Percentiles rank a stretch among this genome's conserved stretches.
These are phyloP conservation scores for Ilyonectria robusta DNA, from an alignment of 2,329 filamentous ascomycete species.

Conservation along the genomic window DNA sequence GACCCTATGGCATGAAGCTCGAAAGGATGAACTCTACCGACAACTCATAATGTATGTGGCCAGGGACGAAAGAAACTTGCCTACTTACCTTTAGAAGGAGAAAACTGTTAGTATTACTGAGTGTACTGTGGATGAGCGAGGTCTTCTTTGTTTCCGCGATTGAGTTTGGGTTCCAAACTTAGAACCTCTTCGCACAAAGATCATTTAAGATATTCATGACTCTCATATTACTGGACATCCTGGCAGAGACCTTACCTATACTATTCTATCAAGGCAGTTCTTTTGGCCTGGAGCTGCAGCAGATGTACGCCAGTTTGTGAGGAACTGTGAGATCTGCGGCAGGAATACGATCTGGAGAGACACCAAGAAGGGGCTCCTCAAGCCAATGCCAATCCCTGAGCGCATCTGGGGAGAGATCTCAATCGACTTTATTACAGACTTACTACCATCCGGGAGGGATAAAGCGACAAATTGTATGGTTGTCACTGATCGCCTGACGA, in stretches of 20 bases:
- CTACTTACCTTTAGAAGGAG: background rate
- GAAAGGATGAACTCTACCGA: background rate
- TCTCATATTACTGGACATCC: background rate
- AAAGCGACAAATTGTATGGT: background rate
- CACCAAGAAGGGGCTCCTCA: slow-evolving; percentile 3
- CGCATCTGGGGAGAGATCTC: background rate
- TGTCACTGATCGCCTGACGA: background rate
- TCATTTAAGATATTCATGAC: background rate
- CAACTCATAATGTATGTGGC: background rate
- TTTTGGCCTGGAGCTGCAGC: background rate
- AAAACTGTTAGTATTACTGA: background rate
- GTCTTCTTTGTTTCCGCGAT: background rate
- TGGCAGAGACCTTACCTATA: background rate
- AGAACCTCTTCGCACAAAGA: background rate
- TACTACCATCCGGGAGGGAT: background rate
- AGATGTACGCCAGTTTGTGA: background rate
- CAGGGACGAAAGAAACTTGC: background rate
- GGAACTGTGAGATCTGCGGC: background rate
- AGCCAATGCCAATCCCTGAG: background rate
- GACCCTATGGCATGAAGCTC: background rate
- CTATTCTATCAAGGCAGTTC: background rate
- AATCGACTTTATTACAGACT: slow-evolving; percentile 11
- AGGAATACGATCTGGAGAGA: slow-evolving; percentile 1
- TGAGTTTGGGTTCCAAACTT: background rate
- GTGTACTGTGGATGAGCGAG: background rate